A percentile compares a stretch with the other conserved stretches of the same genome.
phyloP scores from a whole-genome alignment of 345 rosid genomes.

The Chamaenerion angustifolium region DNA sequence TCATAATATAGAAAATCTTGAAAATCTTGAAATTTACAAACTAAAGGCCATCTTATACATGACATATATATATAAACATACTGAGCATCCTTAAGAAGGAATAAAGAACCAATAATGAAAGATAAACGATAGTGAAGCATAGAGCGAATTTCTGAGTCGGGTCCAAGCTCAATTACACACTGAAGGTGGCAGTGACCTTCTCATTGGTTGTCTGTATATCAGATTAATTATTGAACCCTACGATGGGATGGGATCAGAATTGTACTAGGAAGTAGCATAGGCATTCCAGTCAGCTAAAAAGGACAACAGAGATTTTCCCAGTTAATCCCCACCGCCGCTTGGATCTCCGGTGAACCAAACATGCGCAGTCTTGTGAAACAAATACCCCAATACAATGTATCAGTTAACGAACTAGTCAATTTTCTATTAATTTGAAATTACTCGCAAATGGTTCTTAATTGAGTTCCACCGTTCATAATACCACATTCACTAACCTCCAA shows the following conservation, averaged over 20 bases:
- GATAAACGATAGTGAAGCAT: constrained; percentile 82
- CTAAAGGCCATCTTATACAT: too few relatives aligned
- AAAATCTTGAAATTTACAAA: too few relatives aligned
- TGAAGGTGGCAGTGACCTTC: constrained; percentile 67
- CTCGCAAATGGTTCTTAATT: too few relatives aligned
- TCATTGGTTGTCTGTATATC: constrained; percentile 68
- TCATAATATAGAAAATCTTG: too few relatives aligned
- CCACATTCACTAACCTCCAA: too few relatives aligned
- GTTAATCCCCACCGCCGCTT: constrained; percentile 12
- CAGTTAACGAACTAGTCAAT: too few relatives aligned
- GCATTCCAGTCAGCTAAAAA: constrained; percentile 47
- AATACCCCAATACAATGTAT: too few relatives aligned
- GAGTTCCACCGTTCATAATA: too few relatives aligned
- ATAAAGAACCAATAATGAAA: constrained; percentile 75
- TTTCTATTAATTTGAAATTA: too few relatives aligned
- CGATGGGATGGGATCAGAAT: constrained; percentile 14
- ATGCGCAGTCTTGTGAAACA: constrained; percentile 34
- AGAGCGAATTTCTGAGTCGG: constrained; percentile 85
- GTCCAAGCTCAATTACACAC: constrained; percentile 29
- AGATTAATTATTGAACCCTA: constrained; percentile 35
- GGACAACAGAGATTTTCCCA: constrained; percentile 18
- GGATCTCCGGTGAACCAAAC: constrained; percentile 33
- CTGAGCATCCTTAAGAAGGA: constrained; percentile 77
- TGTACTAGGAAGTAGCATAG: constrained; percentile 33
- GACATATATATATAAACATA: too few relatives aligned